Percentiles rank a stretch among this genome's conserved stretches.
Evolutionary conservation across 1,284 basidiomycete genomes (phyloP).

Genomic region (Trametes pubescens): DNA sequence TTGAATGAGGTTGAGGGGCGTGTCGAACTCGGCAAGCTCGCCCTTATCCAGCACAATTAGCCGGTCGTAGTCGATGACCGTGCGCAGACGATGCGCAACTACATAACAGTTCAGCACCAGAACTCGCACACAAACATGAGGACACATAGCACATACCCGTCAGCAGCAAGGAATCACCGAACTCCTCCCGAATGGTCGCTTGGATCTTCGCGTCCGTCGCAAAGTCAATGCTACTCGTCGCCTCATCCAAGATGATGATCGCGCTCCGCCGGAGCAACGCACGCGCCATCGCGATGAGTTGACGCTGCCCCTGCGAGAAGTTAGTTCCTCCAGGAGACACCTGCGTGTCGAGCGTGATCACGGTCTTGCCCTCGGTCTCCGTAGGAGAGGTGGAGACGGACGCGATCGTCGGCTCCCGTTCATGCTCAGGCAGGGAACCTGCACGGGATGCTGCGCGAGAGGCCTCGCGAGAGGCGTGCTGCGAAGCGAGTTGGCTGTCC

Average conservation of each 20-base stretch:
- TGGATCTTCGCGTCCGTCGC: constrained; percentile 84
- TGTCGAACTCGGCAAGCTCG: constrained; percentile 83
- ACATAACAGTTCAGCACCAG: constrained; percentile 7
- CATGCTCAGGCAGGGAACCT: constrained; percentile 51
- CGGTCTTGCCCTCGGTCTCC: constrained; percentile 59
- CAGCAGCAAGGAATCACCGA: constrained; percentile 65
- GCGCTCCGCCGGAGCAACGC: constrained; percentile 79
- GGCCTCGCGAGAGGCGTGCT: constrained; percentile 54
- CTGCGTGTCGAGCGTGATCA: constrained; percentile 72
- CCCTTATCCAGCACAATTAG: constrained; percentile 87
- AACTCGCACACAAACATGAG: neutral
- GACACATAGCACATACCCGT: constrained; percentile 9
- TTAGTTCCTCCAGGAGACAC: constrained; percentile 85
- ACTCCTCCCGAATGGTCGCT: constrained; percentile 82
- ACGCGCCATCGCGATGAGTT: constrained; percentile 83
- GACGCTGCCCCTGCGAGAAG: constrained; percentile 87
- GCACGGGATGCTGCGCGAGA: constrained; percentile 62
- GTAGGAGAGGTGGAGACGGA: constrained; percentile 51
- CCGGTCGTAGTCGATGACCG: constrained; percentile 82
- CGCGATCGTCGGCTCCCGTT: constrained; percentile 44
- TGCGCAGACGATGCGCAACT: constrained; percentile 77
- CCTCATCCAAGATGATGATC: constrained; percentile 87
- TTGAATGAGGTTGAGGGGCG: constrained; percentile 78
- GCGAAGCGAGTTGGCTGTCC: constrained; percentile 54
- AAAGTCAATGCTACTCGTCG: constrained; percentile 81